Conservation (phyloP, 1,139 yeast genomes). For the Scheffersomyces insectosa region DNA sequence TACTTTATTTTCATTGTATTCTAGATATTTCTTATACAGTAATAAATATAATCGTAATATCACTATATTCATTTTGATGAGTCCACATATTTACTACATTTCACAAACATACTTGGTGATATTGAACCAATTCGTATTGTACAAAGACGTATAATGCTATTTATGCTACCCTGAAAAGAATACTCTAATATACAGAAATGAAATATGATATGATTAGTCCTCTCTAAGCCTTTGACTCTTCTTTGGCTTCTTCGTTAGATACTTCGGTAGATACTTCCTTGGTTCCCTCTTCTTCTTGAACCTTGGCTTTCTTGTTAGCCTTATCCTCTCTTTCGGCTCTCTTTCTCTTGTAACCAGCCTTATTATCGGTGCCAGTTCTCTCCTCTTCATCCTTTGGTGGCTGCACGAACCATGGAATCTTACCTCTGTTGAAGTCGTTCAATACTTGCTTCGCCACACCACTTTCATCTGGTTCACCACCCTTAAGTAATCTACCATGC, state of each 20-base stretch:
- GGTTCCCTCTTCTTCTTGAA: constrained; percentile 23
- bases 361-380: constrained; percentile 56
- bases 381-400: constrained; percentile 76
- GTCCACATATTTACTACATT: too few species aligned
- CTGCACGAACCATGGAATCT: constrained; percentile 96
- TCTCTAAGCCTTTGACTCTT: constrained; percentile 4
- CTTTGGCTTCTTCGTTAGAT: constrained; percentile 22
- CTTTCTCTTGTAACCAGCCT: constrained; percentile 54
- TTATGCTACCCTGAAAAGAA: not conserved
- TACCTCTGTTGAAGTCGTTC: constrained; percentile 95
- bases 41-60: not conserved
- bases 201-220: not conserved
- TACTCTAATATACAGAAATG: constrained; percentile 1
- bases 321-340: constrained; percentile 43
- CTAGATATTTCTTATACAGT: not conserved
- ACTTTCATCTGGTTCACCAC: constrained; percentile 96
- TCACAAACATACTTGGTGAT: too few species aligned
- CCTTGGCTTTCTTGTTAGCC: constrained; percentile 20
- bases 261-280: constrained; percentile 20
- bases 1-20: not conserved
- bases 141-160: not conserved
- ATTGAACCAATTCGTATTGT: too few species aligned
- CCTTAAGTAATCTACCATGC: constrained; percentile 88
- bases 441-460: constrained; percentile 89
- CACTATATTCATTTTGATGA: too few species aligned